Base-by-base conservation (phyloP, 345 rosid genomes). In the Gossypium mustelinum region DNA sequence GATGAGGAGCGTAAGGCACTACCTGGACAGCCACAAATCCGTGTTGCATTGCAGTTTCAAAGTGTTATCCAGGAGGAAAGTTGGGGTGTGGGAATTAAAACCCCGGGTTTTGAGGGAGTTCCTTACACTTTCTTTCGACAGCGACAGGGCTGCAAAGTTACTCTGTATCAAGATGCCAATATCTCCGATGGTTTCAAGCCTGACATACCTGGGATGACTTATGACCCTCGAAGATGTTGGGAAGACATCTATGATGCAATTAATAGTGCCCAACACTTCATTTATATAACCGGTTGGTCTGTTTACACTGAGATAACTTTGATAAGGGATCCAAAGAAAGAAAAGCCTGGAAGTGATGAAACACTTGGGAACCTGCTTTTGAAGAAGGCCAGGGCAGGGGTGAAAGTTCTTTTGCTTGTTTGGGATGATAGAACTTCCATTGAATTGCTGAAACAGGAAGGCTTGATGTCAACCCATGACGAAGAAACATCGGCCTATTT, bases 251-350 rank as follows among this genome's bases (percentile, higher is more conserved):
- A 89, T 25, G 86, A 89, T 10, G 90, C 93, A 2, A 87, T 94
- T 45, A 65, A 51, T 17, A 63, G 87, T 0, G 97, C 97, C 2
- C 75, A 79, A 29, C 84, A 87, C 52, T 84, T 94, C 24, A 85
- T 92, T 75, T 94, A 94, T 73, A 82, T 92, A 17, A 67, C 94
- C 0, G 97, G 98, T 1, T 94, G 98, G 98, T 91, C 97, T 2
- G 87, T 94, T 1, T 79, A 82, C 51, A 72, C 92, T 16, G 44
- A 82, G 18, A 78, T 92, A 20, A 77, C 86, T 41, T 75, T 94
- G 84, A 68, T 90, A 1, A 81, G 98, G 71, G 92, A 92, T 77
- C 86, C 85, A 0, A n/a, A 3, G 4, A 78, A 84, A 62, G 39
- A 75, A 13, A 80, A 72, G 43, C 13, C 62, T 0, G 90, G 67